Conservation (phyloP, 2,329 filamentous ascomycete genomes). For the Trichoderma aggressivum region DNA sequence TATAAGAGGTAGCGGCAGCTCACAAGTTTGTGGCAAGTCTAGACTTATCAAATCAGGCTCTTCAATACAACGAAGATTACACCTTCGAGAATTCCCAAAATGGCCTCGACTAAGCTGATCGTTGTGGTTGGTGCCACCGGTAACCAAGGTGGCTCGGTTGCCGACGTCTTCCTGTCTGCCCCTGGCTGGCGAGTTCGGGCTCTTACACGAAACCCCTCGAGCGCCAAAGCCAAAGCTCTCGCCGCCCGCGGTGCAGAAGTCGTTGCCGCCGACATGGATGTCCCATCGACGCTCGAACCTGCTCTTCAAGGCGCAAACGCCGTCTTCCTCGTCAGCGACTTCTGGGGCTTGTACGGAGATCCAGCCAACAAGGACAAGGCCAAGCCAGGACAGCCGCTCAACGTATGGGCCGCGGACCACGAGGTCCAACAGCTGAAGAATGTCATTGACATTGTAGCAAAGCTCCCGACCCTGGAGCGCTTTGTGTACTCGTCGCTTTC, state of each 20-base stretch:
- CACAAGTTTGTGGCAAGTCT: background rate
- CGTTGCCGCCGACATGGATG: conserved; percentile 25
- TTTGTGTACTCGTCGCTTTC: conserved; percentile 39
- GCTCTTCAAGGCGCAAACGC: conserved; percentile 27
- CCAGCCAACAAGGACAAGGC: background rate
- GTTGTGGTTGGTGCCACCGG: conserved; percentile 5
- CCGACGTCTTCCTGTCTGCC: conserved; percentile 18
- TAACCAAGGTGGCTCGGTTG: conserved; percentile 25
- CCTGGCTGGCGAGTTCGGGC: conserved; percentile 26
- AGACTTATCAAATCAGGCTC: background rate
- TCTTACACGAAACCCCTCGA: conserved; percentile 25
- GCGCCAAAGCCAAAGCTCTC: conserved; percentile 22
- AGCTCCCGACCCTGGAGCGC: conserved; percentile 32
- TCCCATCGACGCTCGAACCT: conserved; percentile 16
- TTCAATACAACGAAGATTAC: background rate
- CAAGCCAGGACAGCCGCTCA: conserved; percentile 19
- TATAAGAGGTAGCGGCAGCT: background rate
- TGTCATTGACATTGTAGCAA: conserved; percentile 35
- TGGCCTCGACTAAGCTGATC: background rate
- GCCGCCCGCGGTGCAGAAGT: conserved; percentile 24
- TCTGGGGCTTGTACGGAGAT: conserved; percentile 20
- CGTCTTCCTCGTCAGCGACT: conserved; percentile 32
- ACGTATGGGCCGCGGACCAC: conserved; percentile 20
- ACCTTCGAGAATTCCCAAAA: background rate
- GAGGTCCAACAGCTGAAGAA: conserved; percentile 37